These are phyloP conservation scores for Collybia mongolica DNA, from an alignment of 768 basidiomycete genomes.

Conservation along the genomic window DNA sequence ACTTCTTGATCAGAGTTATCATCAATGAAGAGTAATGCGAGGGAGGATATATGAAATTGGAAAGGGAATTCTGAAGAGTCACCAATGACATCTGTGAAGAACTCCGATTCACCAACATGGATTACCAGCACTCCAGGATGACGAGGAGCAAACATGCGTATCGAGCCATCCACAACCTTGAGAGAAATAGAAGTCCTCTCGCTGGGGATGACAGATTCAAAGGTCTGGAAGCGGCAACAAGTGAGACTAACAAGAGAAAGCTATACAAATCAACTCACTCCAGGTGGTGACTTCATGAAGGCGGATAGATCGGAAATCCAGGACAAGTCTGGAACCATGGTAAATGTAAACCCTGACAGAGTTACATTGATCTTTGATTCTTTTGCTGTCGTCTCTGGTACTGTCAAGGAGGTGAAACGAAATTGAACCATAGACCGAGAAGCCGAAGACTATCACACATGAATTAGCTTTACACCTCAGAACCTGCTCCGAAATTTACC, in stretches of 20 bases:
- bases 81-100: constrained; percentile 73
- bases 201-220: constrained; percentile 89
- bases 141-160: constrained; percentile 55
- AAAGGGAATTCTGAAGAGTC: constrained; percentile 58
- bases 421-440: constrained; percentile 57
- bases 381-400: constrained; percentile 66
- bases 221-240: constrained; percentile 47
- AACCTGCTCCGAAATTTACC: constrained; percentile 37
- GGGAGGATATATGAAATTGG: constrained; percentile 42
- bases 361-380: constrained; percentile 72
- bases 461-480: neutral
- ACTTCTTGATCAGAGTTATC: constrained; percentile 23
- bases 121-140: constrained; percentile 67
- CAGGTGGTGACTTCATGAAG: constrained; percentile 84
- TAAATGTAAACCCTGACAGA: constrained; percentile 62
- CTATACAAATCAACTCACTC: constrained; percentile 49
- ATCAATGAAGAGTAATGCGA: constrained; percentile 47
- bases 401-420: constrained; percentile 61
- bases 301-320: constrained; percentile 60
- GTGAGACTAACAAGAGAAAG: neutral
- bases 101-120: constrained; percentile 63
- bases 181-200: constrained; percentile 78
- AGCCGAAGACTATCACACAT: constrained; percentile 34
- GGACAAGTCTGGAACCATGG: constrained; percentile 55
- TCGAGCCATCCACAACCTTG: constrained; percentile 62